Evolutionary conservation across 306 rosid genomes (phyloP).

Genomic region (Rosa chinensis): DNA sequence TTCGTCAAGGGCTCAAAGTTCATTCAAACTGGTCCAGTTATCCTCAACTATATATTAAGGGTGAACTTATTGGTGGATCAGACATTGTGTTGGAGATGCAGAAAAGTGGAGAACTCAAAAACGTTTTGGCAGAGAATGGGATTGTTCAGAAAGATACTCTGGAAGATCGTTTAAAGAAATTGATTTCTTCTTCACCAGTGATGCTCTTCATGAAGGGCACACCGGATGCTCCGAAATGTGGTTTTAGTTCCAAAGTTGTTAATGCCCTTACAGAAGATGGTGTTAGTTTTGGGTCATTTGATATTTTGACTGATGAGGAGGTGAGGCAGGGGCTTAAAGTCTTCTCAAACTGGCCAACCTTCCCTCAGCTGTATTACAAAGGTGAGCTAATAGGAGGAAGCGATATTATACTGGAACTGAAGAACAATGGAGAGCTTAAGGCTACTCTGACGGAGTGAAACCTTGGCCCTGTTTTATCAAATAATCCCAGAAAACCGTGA

Average conservation of each 20-base stretch:
- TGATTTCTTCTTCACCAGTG: constrained; percentile 65
- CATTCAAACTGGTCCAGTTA: constrained; percentile 97
- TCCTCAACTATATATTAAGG: constrained; percentile 78
- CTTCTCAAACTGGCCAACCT: constrained; percentile 95
- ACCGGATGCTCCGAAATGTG: constrained; percentile 86
- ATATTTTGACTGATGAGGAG: constrained; percentile 70
- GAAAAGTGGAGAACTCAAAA: constrained; percentile 81
- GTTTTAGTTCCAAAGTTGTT: constrained; percentile 88
- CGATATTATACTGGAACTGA: constrained; percentile 79
- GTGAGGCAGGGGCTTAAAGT: constrained; percentile 88
- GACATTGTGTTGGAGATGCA: constrained; percentile 96
- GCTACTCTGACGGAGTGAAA: constrained; percentile 65
- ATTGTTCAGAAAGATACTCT: constrained; percentile 43
- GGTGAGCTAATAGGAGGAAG: constrained; percentile 89
- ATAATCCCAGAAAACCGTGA: constrained; percentile 24
- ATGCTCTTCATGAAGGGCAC: constrained; percentile 93
- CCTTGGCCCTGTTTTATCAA: constrained; percentile 13
- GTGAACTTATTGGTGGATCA: constrained; percentile 88
- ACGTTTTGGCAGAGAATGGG: constrained; percentile 63
- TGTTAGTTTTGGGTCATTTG: constrained; percentile 71
- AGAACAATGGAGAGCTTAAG: constrained; percentile 69
- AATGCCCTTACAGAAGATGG: constrained; percentile 69
- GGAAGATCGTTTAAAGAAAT: constrained; percentile 72
- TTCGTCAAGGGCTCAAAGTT: constrained; percentile 90
- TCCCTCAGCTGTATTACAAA: constrained; percentile 87